Evolutionary conservation across 2,329 filamentous ascomycete genomes (phyloP).

Genomic region (Aspergillus novofumigatus): DNA sequence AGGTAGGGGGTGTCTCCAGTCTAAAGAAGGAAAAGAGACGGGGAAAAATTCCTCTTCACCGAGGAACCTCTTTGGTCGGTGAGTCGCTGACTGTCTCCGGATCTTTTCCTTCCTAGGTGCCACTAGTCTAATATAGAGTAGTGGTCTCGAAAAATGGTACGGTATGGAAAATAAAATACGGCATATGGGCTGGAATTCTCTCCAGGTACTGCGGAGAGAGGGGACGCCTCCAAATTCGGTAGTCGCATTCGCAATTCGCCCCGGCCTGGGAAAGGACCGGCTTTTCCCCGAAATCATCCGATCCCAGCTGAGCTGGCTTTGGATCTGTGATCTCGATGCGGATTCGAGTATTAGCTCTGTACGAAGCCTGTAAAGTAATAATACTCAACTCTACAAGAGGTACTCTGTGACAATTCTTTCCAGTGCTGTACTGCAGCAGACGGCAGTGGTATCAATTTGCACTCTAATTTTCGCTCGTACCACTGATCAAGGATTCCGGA

Average conservation of each 20-base stretch:
- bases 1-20: too few species aligned
- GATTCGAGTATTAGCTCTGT: neutral
- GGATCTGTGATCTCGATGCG: neutral
- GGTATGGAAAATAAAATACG: too few species aligned
- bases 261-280: slow-evolving; percentile 7
- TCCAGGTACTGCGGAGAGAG: slow-evolving; percentile 8
- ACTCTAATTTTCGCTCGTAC: neutral
- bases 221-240: too few species aligned
- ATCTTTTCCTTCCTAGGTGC: too few species aligned
- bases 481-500: neutral
- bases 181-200: slow-evolving; percentile 7
- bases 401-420: too few species aligned
- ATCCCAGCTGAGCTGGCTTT: slow-evolving; percentile 1
- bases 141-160: neutral
- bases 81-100: slow-evolving; percentile 1
- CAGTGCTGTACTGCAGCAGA: too few species aligned
- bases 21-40: neutral
- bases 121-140: neutral
- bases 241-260: too few species aligned
- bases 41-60: slow-evolving; percentile 14
- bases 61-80: slow-evolving; percentile 15
- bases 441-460: slow-evolving; percentile 2
- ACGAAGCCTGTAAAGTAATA: neutral
- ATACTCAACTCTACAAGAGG: too few species aligned
- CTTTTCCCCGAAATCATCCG: slow-evolving; percentile 19